A percentile compares a stretch with the other conserved stretches of the same genome.
Conservation (phyloP, 495 filamentous ascomycete genomes). For the Neurospora tetrasperma region DNA sequence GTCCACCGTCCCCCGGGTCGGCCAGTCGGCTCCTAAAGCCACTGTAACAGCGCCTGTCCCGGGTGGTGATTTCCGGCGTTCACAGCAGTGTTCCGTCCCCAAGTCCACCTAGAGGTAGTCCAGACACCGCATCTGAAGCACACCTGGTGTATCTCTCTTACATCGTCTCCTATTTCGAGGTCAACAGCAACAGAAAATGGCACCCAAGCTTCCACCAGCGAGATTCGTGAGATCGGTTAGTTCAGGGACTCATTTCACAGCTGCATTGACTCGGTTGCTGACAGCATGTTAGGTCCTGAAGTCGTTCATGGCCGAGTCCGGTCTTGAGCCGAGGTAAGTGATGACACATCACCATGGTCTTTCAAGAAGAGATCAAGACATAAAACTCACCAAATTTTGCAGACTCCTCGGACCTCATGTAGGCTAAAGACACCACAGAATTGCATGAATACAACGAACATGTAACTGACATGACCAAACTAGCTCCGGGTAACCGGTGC, state of each 20-base stretch:
- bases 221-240: conserved; percentile 34
- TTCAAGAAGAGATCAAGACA: neutral
- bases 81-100: neutral
- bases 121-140: neutral
- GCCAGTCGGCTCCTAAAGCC: neutral
- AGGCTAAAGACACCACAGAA: conserved; percentile 4
- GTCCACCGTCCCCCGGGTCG: neutral
- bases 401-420: conserved; percentile 38
- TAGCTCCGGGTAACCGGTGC: conserved; percentile 72
- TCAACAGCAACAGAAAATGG: conserved; percentile 13
- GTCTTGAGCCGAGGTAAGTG: conserved; percentile 74
- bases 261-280: neutral
- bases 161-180: neutral
- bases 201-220: conserved; percentile 22
- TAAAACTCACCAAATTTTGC: neutral
- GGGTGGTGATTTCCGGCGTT: neutral
- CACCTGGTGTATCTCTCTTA: neutral
- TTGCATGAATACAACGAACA: neutral
- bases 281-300: conserved; percentile 52
- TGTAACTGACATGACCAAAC: neutral
- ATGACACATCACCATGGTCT: conserved; percentile 13
- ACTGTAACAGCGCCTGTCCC: neutral
- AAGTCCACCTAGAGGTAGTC: neutral
- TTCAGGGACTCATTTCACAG: neutral
- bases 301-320: conserved; percentile 74